phyloP scores from a whole-genome alignment of 1,284 basidiomycete species.

The Taiwanofungus camphoratus region DNA sequence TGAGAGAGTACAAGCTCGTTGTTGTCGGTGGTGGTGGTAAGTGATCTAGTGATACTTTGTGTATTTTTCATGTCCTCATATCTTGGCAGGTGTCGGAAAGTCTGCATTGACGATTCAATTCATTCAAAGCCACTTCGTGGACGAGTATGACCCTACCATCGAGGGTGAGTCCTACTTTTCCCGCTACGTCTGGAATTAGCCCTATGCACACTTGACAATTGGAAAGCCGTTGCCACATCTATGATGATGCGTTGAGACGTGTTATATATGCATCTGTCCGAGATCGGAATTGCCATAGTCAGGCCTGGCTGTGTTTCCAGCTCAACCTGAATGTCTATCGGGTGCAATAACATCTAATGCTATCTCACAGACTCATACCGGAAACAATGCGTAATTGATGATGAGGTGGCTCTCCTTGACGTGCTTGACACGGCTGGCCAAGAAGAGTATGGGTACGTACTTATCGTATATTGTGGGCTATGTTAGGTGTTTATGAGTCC shows the following conservation, averaged over 20 bases:
- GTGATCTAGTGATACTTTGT: constrained; percentile 25
- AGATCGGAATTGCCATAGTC: too few species aligned
- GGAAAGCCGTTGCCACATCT: too few species aligned
- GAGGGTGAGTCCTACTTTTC: constrained; percentile 61
- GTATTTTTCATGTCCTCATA: constrained; percentile 2
- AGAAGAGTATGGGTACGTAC: constrained; percentile 93
- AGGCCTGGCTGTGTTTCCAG: too few species aligned
- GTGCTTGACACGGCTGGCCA: constrained; percentile 99
- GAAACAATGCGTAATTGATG: constrained; percentile 96
- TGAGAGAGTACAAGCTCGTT: constrained; percentile 95
- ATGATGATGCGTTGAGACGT: too few species aligned
- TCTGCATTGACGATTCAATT: constrained; percentile 97
- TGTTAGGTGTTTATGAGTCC: background rate
- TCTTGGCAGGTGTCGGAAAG: constrained; percentile 84
- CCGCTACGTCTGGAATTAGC: too few species aligned
- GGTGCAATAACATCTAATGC: too few species aligned
- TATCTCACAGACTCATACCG: constrained; percentile 76
- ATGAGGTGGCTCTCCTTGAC: constrained; percentile 95
- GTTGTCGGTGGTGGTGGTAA: constrained; percentile 96
- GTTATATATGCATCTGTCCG: too few species aligned
- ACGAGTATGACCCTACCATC: constrained; percentile 98
- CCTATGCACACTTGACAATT: too few species aligned
- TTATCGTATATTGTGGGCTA: background rate
- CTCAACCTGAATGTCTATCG: too few species aligned
- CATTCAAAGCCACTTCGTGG: constrained; percentile 95